Percentiles rank a stretch among this genome's conserved stretches.
Conservation (phyloP, 1,284 basidiomycete species). For the Austroboletus rostrupii region DNA sequence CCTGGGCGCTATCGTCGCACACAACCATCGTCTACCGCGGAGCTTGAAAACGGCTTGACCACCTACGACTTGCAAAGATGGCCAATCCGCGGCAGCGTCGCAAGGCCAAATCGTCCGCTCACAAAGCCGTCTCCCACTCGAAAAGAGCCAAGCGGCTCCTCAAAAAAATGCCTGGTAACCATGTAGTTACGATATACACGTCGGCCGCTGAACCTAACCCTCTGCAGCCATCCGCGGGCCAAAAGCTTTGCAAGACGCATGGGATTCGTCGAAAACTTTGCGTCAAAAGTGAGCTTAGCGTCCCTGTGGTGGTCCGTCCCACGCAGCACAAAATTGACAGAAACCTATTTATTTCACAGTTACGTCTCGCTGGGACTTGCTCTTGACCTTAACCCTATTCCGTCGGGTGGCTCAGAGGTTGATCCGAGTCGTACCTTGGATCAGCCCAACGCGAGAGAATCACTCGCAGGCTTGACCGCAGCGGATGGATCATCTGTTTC, state of each 20-base stretch:
- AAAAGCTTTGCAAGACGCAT: conserved; percentile 77
- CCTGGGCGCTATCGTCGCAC: not conserved
- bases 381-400: conserved; percentile 60
- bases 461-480: not conserved
- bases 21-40: conserved; percentile 10
- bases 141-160: conserved; percentile 68
- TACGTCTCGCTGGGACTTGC: conserved; percentile 77
- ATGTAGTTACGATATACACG: not conserved
- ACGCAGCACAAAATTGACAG: not conserved
- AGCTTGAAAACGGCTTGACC: conserved; percentile 14
- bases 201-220: conserved; percentile 7
- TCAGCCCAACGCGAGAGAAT: not conserved
- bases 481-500: not conserved
- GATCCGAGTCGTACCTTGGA: conserved; percentile 9
- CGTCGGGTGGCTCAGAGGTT: conserved; percentile 57
- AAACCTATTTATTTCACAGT: conserved; percentile 39
- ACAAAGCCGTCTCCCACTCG: conserved; percentile 69
- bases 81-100: conserved; percentile 89
- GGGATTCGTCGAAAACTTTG: conserved; percentile 89
- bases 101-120: conserved; percentile 70
- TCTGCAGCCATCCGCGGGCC: conserved; percentile 76
- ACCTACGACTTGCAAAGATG: conserved; percentile 44
- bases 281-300: conserved; percentile 78
- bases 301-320: not conserved
- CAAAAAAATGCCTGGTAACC: conserved; percentile 72